Evolutionary conservation across 2,329 filamentous ascomycete species (phyloP), one percentile per base, ranked within the genome.

Genomic region (Seiridium unicorne): DNA sequence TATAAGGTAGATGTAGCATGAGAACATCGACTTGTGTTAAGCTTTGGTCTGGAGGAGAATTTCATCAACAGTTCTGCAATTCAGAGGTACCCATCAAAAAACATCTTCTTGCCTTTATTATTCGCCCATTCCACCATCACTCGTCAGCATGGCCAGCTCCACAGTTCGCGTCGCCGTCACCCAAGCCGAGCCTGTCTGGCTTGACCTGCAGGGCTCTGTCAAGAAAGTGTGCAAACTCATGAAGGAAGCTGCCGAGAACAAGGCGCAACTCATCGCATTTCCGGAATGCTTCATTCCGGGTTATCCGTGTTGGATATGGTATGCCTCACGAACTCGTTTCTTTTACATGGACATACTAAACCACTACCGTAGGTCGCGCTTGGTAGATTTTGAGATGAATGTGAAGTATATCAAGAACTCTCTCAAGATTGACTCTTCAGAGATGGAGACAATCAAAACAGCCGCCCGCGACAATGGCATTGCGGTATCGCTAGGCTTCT

Each of bases 121-220:
- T 9, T 26, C 49, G n/a, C n/a, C 32, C 31, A 40, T 26, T 35
- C 31, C 49, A 53, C 13, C 51, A 55, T 31, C 13, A 49, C 10
- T 8, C 26, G 32, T 31, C 44, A 49, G 5, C 31, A 57, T 57
- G 55, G 13, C 55, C 31, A 31, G 10, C 55, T 65, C 61, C 8
- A 62, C 53, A 9, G 59, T 73, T 51, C 67, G 67, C 60, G 75
- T 80, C 26, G 79, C 77, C n/a, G 79, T 79, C n/a, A 74, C 77
- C 0, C 83, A 86, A 64, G 76, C 79, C 7, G 84, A 86, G 65
- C 82, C 83, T 0, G 75, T 73, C 8, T 86, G 81, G 81, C 73
- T 85, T 3, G 79, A 86, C 62, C 73, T 85, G 3, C 66, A 73
- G 5, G 78, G 64, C 0, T 72, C 75, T 0, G 76, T 85, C 3